phyloP scores from a whole-genome alignment of 352 stramenopile species.

The Globisporangium uncinulatum region DNA sequence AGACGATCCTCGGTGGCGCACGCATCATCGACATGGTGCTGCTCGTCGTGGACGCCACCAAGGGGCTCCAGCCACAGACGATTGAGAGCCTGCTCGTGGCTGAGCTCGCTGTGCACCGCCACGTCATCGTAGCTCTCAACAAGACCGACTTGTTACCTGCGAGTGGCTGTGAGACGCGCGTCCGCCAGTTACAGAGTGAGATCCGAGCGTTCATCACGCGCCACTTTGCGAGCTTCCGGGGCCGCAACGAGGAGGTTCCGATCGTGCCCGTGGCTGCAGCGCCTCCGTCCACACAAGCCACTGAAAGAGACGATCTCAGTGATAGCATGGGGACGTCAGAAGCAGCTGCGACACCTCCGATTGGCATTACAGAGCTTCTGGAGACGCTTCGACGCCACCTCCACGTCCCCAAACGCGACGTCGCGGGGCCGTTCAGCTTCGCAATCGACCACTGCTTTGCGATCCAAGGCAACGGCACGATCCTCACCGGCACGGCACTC shows the following conservation, averaged over 20 bases:
- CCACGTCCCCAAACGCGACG: slow-evolving; percentile 32
- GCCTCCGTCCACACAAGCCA: not conserved
- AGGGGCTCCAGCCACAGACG: slow-evolving; percentile 98
- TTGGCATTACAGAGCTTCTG: slow-evolving; percentile 78
- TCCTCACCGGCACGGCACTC: slow-evolving; percentile 95
- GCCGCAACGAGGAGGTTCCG: slow-evolving; percentile 29
- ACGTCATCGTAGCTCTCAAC: slow-evolving; percentile 94
- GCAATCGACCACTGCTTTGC: slow-evolving; percentile 98
- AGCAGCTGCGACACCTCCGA: slow-evolving; percentile 3
- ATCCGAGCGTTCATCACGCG: slow-evolving; percentile 39
- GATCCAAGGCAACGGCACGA: slow-evolving; percentile 96
- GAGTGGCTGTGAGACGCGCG: slow-evolving; percentile 36
- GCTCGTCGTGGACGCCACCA: slow-evolving; percentile 95
- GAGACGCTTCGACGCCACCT: slow-evolving; percentile 27
- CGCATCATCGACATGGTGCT: slow-evolving; percentile 99
- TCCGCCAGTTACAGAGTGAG: slow-evolving; percentile 64
- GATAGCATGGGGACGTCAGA: not conserved
- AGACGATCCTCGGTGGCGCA: slow-evolving; percentile 98
- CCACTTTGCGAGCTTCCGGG: slow-evolving; percentile 13
- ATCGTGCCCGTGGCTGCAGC: slow-evolving; percentile 85
- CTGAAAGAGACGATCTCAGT: slow-evolving; percentile 16
- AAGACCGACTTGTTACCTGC: slow-evolving; percentile 95
- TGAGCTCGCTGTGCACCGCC: slow-evolving; percentile 82
- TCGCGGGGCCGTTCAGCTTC: slow-evolving; percentile 83
- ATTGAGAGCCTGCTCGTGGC: slow-evolving; percentile 97